Percentiles rank a stretch among this genome's conserved stretches.
phyloP scores from a whole-genome alignment of 2,329 filamentous ascomycete genomes.

The Fusarium euwallaceae region DNA sequence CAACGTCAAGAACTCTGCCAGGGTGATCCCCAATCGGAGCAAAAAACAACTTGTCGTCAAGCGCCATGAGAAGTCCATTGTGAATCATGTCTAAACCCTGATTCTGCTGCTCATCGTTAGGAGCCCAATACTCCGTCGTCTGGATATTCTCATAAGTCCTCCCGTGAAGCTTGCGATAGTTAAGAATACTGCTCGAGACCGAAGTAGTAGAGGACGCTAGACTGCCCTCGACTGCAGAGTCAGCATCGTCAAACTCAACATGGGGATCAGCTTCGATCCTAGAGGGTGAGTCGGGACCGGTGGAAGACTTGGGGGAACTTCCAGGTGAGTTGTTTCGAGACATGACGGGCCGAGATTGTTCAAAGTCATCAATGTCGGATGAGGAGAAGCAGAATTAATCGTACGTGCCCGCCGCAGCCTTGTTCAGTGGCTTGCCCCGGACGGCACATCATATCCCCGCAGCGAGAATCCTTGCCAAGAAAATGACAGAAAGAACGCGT shows the following conservation, averaged over 20 bases:
- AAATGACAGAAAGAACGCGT: neutral
- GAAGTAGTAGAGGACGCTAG: conserved; percentile 23
- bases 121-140: conserved; percentile 42
- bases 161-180: conserved; percentile 32
- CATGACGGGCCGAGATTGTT: conserved; percentile 8
- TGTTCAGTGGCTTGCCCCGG: neutral
- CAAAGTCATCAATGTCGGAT: neutral
- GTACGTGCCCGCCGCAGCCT: neutral
- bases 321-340: neutral
- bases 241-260: conserved; percentile 6
- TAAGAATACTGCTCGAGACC: conserved; percentile 33
- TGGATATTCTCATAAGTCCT: conserved; percentile 37
- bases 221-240: conserved; percentile 14
- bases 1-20: conserved; percentile 58
- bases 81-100: neutral
- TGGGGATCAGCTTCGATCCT: neutral
- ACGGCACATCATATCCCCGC: neutral
- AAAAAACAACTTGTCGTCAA: conserved; percentile 42
- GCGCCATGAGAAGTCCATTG: conserved; percentile 24
- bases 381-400: neutral
- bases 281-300: neutral
- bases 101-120: conserved; percentile 27
- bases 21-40: conserved; percentile 43
- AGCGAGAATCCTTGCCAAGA: neutral
- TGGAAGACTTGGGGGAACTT: conserved; percentile 6